Percentiles rank a stretch among this genome's conserved stretches.
Conservation (phyloP, 495 filamentous ascomycete species). For the Penicillium cataractarum region DNA sequence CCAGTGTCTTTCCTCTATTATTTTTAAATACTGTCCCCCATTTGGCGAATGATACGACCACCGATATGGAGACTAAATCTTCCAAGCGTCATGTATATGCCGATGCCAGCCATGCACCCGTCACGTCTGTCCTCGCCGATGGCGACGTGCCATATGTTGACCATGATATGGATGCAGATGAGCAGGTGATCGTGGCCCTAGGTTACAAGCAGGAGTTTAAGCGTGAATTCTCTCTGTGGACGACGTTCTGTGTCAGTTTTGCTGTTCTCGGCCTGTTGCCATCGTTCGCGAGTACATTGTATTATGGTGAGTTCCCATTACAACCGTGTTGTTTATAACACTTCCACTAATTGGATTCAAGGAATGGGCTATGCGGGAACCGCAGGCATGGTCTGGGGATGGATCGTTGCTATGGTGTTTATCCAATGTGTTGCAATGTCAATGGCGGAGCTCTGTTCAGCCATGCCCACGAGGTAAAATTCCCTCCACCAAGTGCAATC, state of each 20-base stretch:
- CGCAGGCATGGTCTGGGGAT: slow-evolving; percentile 83
- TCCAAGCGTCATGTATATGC: slow-evolving; percentile 25
- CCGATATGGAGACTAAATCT: slow-evolving; percentile 19
- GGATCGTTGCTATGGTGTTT: slow-evolving; percentile 74
- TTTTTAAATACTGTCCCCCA: background rate
- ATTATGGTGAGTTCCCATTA: slow-evolving; percentile 55
- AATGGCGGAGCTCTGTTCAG: slow-evolving; percentile 69
- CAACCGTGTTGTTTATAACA: background rate
- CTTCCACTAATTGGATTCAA: slow-evolving; percentile 14
- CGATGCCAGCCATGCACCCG: slow-evolving; percentile 54
- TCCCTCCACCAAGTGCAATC: background rate
- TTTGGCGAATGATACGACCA: background rate
- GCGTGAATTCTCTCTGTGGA: slow-evolving; percentile 81
- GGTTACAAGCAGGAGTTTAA: slow-evolving; percentile 85
- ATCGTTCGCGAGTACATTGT: slow-evolving; percentile 74
- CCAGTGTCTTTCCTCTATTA: background rate
- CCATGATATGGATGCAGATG: slow-evolving; percentile 60
- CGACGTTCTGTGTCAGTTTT: slow-evolving; percentile 78
- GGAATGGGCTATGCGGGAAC: slow-evolving; percentile 82
- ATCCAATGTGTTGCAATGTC: slow-evolving; percentile 72
- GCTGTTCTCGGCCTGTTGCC: slow-evolving; percentile 75
- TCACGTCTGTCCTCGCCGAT: slow-evolving; percentile 68
- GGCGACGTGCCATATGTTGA: slow-evolving; percentile 64
- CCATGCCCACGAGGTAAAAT: slow-evolving; percentile 64
- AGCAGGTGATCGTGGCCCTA: slow-evolving; percentile 68